Evolutionary conservation across 345 rosid genomes (phyloP).

Genomic region (Brassica cretica): DNA sequence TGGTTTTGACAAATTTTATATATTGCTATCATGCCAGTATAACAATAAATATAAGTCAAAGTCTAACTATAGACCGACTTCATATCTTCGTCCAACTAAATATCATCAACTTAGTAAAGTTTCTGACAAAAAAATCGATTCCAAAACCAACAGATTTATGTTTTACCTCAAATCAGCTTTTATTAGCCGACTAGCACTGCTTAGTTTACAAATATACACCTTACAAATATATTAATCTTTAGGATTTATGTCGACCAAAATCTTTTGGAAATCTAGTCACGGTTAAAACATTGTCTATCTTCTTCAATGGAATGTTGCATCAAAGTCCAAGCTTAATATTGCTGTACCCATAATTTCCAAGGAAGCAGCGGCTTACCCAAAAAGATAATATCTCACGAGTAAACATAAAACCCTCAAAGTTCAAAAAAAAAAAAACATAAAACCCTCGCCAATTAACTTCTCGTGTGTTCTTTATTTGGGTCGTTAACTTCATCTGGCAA

Average conservation of each 20-base stretch:
- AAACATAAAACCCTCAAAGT: no score
- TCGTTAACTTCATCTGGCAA: neutral
- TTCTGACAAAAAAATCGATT: neutral
- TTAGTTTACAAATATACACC: no score
- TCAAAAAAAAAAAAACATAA: neutral
- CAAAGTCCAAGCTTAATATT: neutral
- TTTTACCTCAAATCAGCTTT: no score
- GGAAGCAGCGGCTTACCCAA: neutral
- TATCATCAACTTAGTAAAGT: neutral
- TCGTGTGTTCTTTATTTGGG: neutral
- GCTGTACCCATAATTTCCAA: neutral
- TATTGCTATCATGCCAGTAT: no score
- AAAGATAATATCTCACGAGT: neutral
- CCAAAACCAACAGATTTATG: neutral
- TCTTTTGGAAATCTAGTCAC: no score
- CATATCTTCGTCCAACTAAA: neutral
- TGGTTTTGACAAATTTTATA: neutral
- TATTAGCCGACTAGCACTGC: no score
- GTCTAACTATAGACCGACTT: neutral
- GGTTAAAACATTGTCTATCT: neutral
- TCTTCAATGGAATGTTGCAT: neutral
- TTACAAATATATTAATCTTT: no score
- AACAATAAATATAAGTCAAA: neutral
- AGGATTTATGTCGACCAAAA: no score
- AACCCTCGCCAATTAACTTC: neutral